Evolutionary conservation across 441 rosid species (phyloP).

Genomic region (Theobroma grandiflorum): DNA sequence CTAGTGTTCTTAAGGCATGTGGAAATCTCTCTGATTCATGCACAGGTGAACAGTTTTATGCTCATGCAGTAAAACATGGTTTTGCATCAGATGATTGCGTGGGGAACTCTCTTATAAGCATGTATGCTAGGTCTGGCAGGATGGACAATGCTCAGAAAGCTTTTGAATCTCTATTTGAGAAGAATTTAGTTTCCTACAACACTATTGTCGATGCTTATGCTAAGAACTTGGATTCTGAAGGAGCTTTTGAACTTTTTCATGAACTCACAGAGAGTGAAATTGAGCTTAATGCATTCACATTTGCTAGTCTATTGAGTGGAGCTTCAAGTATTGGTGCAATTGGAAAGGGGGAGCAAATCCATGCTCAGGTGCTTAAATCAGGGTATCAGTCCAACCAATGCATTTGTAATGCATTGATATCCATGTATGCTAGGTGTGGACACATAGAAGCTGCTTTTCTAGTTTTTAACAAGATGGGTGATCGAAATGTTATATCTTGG

Average conservation of each 20-base stretch:
- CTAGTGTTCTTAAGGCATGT: slow-evolving; percentile 68
- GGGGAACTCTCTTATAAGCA: slow-evolving; percentile 69
- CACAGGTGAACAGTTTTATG: slow-evolving; percentile 56
- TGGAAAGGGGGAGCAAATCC: slow-evolving; percentile 72
- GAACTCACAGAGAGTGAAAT: slow-evolving; percentile 48
- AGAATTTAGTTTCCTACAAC: slow-evolving; percentile 65
- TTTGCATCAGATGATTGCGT: slow-evolving; percentile 56
- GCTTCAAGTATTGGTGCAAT: slow-evolving; percentile 64
- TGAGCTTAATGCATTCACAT: slow-evolving; percentile 58
- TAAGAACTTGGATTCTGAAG: slow-evolving; percentile 48
- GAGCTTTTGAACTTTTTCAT: slow-evolving; percentile 49
- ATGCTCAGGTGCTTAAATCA: slow-evolving; percentile 58
- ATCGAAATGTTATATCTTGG: slow-evolving; percentile 66
- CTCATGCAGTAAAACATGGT: slow-evolving; percentile 55
- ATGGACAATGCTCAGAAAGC: slow-evolving; percentile 71
- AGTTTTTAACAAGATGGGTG: slow-evolving; percentile 54
- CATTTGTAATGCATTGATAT: slow-evolving; percentile 62
- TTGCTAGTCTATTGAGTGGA: slow-evolving; percentile 70
- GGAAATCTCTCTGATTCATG: slow-evolving; percentile 50
- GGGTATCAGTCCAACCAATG: slow-evolving; percentile 50
- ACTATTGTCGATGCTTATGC: slow-evolving; percentile 55
- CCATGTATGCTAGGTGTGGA: slow-evolving; percentile 73
- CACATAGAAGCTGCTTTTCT: slow-evolving; percentile 56
- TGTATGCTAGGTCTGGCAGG: slow-evolving; percentile 60
- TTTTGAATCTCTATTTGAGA: slow-evolving; percentile 62